Conservation (phyloP, 345 rosid genomes). For the Lepidium africanum region DNA sequence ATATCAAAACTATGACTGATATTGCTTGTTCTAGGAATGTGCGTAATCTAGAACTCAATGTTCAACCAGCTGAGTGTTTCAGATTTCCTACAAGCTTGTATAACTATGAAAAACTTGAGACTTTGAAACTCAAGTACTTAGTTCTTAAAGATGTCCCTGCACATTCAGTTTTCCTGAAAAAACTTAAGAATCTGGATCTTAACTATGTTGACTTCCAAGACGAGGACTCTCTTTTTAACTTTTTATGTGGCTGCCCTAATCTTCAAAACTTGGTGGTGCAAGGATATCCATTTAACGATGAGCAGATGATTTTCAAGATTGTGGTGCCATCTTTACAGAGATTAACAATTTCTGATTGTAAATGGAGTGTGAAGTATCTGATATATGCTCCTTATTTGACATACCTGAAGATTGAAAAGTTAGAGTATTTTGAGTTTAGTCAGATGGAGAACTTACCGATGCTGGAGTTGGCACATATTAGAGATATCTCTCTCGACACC, state of each 20-base stretch:
- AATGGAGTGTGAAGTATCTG: neutral
- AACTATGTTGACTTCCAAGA: neutral
- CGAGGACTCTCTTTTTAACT: neutral
- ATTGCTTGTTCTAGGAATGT: neutral
- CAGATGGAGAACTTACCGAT: neutral
- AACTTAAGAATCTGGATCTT: neutral
- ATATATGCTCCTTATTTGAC: conserved; percentile 6
- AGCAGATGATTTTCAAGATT: neutral
- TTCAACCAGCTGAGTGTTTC: neutral
- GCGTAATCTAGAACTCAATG: neutral
- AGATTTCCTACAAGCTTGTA: neutral
- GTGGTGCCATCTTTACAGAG: neutral
- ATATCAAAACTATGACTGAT: neutral
- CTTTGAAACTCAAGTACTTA: neutral
- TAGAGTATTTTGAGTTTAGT: neutral
- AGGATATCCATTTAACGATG: too few species aligned
- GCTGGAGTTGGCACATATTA: neutral
- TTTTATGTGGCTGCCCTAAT: neutral
- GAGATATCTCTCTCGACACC: neutral
- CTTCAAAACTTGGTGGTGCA: neutral
- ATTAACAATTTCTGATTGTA: too few species aligned
- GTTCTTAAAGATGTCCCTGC: neutral
- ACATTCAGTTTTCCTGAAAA: neutral
- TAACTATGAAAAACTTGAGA: neutral
- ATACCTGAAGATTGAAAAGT: neutral